Percentiles rank a stretch among this genome's conserved stretches.
Evolutionary conservation across 257 asterid genomes (phyloP).

Genomic region (Nicotiana attenuata): DNA sequence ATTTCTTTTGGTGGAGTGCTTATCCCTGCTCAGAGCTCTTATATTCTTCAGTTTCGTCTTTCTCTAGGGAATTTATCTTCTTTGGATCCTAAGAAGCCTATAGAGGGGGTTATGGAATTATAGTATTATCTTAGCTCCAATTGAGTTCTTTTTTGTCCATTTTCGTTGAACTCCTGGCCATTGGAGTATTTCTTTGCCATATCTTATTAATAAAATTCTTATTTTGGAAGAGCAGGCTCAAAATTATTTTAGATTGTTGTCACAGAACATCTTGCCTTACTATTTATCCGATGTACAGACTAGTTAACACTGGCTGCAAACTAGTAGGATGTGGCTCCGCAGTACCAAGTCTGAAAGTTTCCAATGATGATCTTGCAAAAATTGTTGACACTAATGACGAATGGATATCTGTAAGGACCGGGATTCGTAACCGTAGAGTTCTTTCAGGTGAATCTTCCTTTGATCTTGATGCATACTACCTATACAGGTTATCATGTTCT

Average conservation of each 20-base stretch:
- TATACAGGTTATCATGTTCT: not conserved
- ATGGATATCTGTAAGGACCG: conserved; percentile 85
- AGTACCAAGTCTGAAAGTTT: conserved; percentile 62
- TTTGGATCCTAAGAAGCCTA: not conserved
- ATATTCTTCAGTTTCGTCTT: not conserved
- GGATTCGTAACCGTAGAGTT: conserved; percentile 80
- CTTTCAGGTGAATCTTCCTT: conserved; percentile 47
- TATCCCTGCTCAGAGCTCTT: not conserved
- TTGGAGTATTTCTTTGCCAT: too few relatives aligned
- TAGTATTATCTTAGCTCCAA: not conserved
- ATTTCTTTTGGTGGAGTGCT: not conserved
- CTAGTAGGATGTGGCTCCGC: conserved; percentile 91
- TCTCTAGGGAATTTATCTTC: not conserved
- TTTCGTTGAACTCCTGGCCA: not conserved
- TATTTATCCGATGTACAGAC: conserved; percentile 23
- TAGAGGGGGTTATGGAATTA: not conserved
- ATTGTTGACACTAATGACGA: conserved; percentile 77
- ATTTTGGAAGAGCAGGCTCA: not conserved
- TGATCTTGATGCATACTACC: conserved; percentile 10
- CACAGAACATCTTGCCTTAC: too few relatives aligned
- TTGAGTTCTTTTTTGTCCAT: not conserved
- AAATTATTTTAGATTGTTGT: too few relatives aligned
- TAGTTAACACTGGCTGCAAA: conserved; percentile 70
- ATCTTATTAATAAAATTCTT: not conserved
- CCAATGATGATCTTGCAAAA: conserved; percentile 76